Evolutionary conservation across 495 filamentous ascomycete genomes (phyloP).

Genomic region (Sporormia fimetaria): DNA sequence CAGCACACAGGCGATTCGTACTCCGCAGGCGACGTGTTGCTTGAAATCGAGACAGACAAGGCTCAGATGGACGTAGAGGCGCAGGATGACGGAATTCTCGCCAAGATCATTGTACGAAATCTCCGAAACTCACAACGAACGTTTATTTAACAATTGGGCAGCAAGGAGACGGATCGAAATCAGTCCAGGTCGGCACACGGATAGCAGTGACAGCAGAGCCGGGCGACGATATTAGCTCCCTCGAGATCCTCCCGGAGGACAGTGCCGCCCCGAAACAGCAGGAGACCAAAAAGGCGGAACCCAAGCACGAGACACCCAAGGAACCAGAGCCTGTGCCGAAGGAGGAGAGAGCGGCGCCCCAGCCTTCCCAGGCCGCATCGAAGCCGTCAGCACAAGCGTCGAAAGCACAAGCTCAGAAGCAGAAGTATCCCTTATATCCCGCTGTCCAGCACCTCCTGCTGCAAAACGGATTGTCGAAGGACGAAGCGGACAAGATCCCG

Average conservation of each 20-base stretch:
- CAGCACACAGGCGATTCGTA: conserved; percentile 46
- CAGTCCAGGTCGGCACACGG: conserved; percentile 55
- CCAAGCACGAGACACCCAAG: conserved; percentile 30
- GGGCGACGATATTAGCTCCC: conserved; percentile 57
- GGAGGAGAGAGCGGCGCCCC: conserved; percentile 24
- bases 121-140: no score
- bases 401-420: conserved; percentile 44
- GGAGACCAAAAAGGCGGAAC: conserved; percentile 25
- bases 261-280: conserved; percentile 6
- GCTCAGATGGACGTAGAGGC: conserved; percentile 86
- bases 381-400: conserved; percentile 27
- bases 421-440: conserved; percentile 64
- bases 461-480: conserved; percentile 58
- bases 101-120: conserved; percentile 56
- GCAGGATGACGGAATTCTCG: conserved; percentile 66
- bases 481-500: conserved; percentile 65
- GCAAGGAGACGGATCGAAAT: conserved; percentile 57
- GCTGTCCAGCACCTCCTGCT: conserved; percentile 74
- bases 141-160: no score
- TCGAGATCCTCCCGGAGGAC: conserved; percentile 55
- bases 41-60: conserved; percentile 84
- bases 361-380: conserved; percentile 27
- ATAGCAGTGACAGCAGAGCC: conserved; percentile 68
- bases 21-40: conserved; percentile 63
- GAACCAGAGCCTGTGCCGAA: conserved; percentile 31